Evolutionary conservation across 2,329 filamentous ascomycete species (phyloP), one percentile per base, ranked within the genome.

Genomic region (Pleomassaria siparia): DNA sequence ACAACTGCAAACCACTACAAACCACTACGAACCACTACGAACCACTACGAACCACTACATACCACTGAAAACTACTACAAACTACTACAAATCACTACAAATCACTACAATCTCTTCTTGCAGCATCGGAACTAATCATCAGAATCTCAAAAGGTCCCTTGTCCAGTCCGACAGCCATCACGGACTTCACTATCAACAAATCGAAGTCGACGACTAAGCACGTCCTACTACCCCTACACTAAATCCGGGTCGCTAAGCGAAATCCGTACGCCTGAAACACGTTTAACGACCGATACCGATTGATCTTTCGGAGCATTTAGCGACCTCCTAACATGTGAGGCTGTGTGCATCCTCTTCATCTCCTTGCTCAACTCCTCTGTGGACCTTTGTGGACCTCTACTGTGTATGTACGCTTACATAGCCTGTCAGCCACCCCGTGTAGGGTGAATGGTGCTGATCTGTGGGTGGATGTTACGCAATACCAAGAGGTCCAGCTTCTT

Each of bases 221-320:
- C 35, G 11, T 11, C 4, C 35, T 15, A 37, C n/a, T 9, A 4
- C 35, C 18, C 4, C 35, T 15, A 37, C n/a, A 4, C 18, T 20
- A 10, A 6, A 37, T 4, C 5, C 11, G 11, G 35, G 6, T 22
- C n/a, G 20, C 18, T 37, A 37, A 37, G 35, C 35, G 35, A 37
- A 37, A 20, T 37, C 35, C 35, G 35, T 22, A 22, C n/a, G 35
- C 24, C 24, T 37, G 35, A 37, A 37, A 37, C 35, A 22, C 7
- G 10, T 11, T 13, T n/a, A n/a, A n/a, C n/a, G n/a, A 11, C n/a
- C 24, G 18, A 13, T 13, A 7, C 7, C 20, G 18, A 37, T 15
- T 4, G n/a, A 24, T 37, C 18, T 6, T 10, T 24, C 35, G 35
- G 35, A 37, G 20, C 18, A 37, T 37, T 22, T 12, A 37, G 35